Evolutionary conservation across 2,329 filamentous ascomycete genomes (phyloP), one percentile per base, ranked within the genome.

Genomic region (Neoascochyta sp.): DNA sequence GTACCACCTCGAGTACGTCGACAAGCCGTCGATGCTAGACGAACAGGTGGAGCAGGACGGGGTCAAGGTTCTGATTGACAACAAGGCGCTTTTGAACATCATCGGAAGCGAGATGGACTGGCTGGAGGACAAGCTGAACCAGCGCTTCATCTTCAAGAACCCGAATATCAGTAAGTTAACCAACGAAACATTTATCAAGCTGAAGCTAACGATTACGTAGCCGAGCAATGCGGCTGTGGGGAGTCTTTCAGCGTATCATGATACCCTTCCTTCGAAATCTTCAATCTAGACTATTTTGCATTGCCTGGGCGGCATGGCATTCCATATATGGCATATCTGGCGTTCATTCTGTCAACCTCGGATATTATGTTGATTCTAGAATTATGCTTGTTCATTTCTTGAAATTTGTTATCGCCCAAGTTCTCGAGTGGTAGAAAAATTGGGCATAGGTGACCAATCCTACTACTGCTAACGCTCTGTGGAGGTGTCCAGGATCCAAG

Each of bases 71-170:
- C 64, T 96, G 60, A 92, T 98, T 34, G 92, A 98, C 64, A 94
- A 86, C 73, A 96, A 95, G 70, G 92, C 92, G 22, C 69, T 98
- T 27, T 89, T 98, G 62, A 96, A 90, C 64, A 96, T 98, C 31
- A 95, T 98, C 52, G 92, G 92, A 4, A 95, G 85, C 57, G 90
- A 96, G 68, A 98, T 98, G 92, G 92, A 98, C 59, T 98, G 90
- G 89, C 75, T 90, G 8, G 89, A 96, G 66, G 92, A 96, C 53
- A 95, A 94, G 69, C 68, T 98, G 44, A 94, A 83, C 62, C 78
- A 89, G 64, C 75, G 86, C 45, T 98, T 98, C 64, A 81, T 95
- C 28, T 98, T 98, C 68, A 82, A 79, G 60, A 98, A 98, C 62
- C 92, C 92, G 2, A 98, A 98, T 57, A 96, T 96, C 60, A 98